Evolutionary conservation across 2,329 filamentous ascomycete species (phyloP).

Genomic region (Fusarium pseudograminearum): DNA sequence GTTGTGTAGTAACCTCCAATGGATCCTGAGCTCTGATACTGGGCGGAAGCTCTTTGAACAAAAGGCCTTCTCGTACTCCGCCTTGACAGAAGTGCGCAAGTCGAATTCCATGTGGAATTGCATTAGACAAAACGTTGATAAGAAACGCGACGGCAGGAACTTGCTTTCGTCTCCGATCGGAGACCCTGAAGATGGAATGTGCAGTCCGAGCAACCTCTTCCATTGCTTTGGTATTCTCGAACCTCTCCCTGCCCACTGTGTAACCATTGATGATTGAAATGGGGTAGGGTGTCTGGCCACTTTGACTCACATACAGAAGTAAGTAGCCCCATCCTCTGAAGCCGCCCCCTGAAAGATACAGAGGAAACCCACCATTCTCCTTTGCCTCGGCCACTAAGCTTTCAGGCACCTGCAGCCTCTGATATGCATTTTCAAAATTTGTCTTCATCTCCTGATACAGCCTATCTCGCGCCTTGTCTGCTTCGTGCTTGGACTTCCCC

Average conservation of each 20-base stretch:
- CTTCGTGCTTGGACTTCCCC: constrained; percentile 24
- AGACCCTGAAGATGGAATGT: constrained; percentile 28
- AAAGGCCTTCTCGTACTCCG: constrained; percentile 23
- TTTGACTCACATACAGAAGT: constrained; percentile 26
- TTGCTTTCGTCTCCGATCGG: constrained; percentile 24
- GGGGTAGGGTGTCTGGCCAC: constrained; percentile 8
- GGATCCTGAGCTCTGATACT: constrained; percentile 24
- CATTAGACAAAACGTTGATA: constrained; percentile 21
- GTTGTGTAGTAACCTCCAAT: constrained; percentile 23
- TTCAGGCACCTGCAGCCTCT: constrained; percentile 18
- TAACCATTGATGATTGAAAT: constrained; percentile 32
- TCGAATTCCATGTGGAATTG: constrained; percentile 26
- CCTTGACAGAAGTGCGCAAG: constrained; percentile 30
- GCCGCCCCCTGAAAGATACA: constrained; percentile 26
- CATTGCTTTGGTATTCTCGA: constrained; percentile 31
- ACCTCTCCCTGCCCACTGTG: constrained; percentile 17
- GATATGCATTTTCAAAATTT: constrained; percentile 19
- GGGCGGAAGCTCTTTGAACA: constrained; percentile 23
- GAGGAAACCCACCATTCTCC: constrained; percentile 20
- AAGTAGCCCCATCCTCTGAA: constrained; percentile 33
- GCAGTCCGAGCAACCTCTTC: constrained; percentile 29
- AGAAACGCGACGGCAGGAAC: constrained; percentile 29
- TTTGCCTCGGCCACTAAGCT: constrained; percentile 14
- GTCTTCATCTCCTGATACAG: constrained; percentile 19
- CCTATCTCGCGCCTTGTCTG: constrained; percentile 16